Base-by-base conservation (phyloP, 2,329 filamentous ascomycete genomes). In the Sporothrix schenckii region DNA sequence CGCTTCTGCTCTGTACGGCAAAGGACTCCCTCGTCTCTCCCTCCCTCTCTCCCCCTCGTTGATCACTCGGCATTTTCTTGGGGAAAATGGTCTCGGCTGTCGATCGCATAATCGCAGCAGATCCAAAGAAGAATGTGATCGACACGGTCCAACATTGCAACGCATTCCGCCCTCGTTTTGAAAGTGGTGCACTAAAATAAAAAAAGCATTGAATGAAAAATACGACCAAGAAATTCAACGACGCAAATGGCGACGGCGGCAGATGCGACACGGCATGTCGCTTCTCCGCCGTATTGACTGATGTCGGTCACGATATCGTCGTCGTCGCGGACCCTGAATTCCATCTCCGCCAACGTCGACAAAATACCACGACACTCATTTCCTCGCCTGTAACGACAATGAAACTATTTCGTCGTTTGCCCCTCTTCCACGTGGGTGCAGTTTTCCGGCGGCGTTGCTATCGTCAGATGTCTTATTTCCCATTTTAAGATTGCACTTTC, bases 91-190 rank as follows among this genome's bases (percentile, higher is more conserved):
- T 16, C 41, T 44, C 11, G 41, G 41, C 41, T 44, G 41, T 39
- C 30, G 34, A 41, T 60, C 30, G 19, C 21, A 21, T 39, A 24
- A 47, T 44, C 34, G 10, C n/a, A 24, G 56, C 41, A 39, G 27
- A 34, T 16, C n/a, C 27, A 41, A 21, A 61, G 41, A 63, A 47
- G 39, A 63, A 63, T 63, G 58, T n/a, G 58, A 63, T 63, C 58
- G 58, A 47, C 58, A 63, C 21, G 58, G 39, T 11, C 7, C 58
- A 63, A 27, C 58, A 63, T 47, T 27, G 58, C 58, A 41, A 14
- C 19, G 11, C 34, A 41, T 44, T 61, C 34, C 34, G 19, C n/a
- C 19, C n/a, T 41, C 30, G 2, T 21, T 60, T 60, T 11, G 24
- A 56, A 19, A 6, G 13, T 19, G 44, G 1, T 49, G 44, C 13